These are phyloP conservation scores for Trichoderma brevicompactum DNA, from an alignment of 2,329 filamentous ascomycete species.

Conservation along the genomic window DNA sequence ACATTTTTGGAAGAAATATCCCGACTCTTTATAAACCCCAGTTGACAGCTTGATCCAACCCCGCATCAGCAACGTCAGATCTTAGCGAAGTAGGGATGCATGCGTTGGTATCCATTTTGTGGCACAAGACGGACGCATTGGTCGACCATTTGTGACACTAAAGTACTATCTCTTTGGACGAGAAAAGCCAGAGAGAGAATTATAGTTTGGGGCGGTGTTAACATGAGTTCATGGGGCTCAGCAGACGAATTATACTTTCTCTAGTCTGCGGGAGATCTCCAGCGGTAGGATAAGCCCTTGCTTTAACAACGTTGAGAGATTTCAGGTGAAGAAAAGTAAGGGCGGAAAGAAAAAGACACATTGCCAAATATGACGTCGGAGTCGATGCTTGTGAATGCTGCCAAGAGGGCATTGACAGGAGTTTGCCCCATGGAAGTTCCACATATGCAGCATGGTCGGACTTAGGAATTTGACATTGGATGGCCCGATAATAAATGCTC, in stretches of 20 bases:
- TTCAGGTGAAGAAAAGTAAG: background rate
- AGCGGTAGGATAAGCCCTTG: background rate
- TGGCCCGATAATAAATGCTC: background rate
- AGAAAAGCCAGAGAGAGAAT: background rate
- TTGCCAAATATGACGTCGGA: too few relatives aligned
- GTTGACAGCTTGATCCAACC: conserved; percentile 2
- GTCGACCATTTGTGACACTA: conserved; percentile 1
- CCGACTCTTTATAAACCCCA: background rate
- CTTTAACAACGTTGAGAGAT: background rate
- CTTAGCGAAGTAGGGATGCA: background rate
- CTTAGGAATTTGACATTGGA: background rate
- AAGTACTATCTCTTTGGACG: background rate
- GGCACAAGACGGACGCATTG: background rate
- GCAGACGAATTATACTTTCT: background rate
- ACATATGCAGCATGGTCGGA: background rate
- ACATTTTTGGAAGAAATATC: background rate
- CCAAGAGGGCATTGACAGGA: background rate
- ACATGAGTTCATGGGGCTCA: background rate
- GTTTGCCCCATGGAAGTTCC: background rate
- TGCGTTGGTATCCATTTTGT: background rate
- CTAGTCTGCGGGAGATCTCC: conserved; percentile 16
- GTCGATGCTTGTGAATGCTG: background rate
- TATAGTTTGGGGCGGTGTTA: background rate
- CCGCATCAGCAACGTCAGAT: conserved; percentile 27
- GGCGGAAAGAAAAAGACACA: background rate